These are phyloP conservation scores for Chaetomiaceae sp. DNA, from an alignment of 2,329 filamentous ascomycete species.

Conservation along the genomic window DNA sequence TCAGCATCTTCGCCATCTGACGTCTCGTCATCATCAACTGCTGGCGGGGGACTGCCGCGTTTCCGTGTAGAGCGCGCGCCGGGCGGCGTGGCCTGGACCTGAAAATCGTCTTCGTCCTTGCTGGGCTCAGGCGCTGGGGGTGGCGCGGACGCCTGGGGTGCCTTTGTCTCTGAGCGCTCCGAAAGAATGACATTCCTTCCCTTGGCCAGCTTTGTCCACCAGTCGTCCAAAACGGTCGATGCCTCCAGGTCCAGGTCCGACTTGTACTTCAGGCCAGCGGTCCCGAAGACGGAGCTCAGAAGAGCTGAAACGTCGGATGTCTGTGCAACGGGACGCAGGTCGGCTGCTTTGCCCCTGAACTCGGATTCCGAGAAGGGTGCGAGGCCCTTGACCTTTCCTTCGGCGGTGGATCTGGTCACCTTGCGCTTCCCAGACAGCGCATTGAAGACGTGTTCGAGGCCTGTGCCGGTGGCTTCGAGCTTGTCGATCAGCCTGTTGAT, in stretches of 20 bases:
- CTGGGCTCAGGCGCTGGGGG: slow-evolving; percentile 17
- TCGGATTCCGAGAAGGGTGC: slow-evolving; percentile 42
- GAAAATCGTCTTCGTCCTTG: slow-evolving; percentile 43
- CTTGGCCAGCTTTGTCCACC: slow-evolving; percentile 45
- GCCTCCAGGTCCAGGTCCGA: slow-evolving; percentile 30
- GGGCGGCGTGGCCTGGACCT: slow-evolving; percentile 47
- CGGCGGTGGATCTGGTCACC: slow-evolving; percentile 40
- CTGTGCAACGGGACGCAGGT: slow-evolving; percentile 21
- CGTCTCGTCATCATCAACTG: slow-evolving; percentile 30
- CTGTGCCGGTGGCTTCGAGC: slow-evolving; percentile 47
- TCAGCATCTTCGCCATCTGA: slow-evolving; percentile 32
- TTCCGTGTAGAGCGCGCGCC: slow-evolving; percentile 29
- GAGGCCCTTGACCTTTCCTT: slow-evolving; percentile 48
- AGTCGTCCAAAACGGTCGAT: slow-evolving; percentile 39
- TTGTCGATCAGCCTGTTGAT: slow-evolving; percentile 51
- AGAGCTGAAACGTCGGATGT: slow-evolving; percentile 35
- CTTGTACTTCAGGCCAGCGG: slow-evolving; percentile 30
- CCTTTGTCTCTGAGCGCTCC: slow-evolving; percentile 18
- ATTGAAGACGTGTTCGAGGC: slow-evolving; percentile 52
- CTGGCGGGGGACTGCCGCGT: slow-evolving; percentile 6
- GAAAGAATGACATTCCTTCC: slow-evolving; percentile 28
- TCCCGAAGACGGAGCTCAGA: slow-evolving; percentile 41
- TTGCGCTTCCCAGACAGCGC: slow-evolving; percentile 46
- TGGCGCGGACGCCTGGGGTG: slow-evolving; percentile 14
- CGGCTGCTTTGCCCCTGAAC: slow-evolving; percentile 34